These are phyloP conservation scores for Didymella lethalis DNA, from an alignment of 2,329 filamentous ascomycete species.

Conservation along the genomic window DNA sequence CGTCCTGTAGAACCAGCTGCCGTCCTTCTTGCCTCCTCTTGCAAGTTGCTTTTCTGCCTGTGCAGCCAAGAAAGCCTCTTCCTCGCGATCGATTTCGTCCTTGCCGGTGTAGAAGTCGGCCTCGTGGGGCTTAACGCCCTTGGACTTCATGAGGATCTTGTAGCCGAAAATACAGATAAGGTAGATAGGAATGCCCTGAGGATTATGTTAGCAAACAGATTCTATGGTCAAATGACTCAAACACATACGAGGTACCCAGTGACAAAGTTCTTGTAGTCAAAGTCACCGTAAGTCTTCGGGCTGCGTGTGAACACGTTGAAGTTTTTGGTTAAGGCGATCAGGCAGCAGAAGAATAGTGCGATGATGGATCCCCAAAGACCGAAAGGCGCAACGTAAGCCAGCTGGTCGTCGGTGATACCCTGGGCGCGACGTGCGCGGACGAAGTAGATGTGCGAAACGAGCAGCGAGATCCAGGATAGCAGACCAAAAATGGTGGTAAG, in stretches of 20 bases:
- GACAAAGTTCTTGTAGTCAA: slow-evolving; percentile 79
- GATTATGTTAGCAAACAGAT: neutral
- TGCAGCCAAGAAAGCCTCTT: slow-evolving; percentile 71
- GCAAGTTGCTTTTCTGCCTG: slow-evolving; percentile 54
- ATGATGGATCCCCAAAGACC: slow-evolving; percentile 73
- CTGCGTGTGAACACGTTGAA: slow-evolving; percentile 72
- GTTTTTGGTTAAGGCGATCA: slow-evolving; percentile 85
- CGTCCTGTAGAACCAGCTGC: slow-evolving; percentile 64
- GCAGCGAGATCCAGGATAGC: slow-evolving; percentile 59
- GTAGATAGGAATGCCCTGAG: slow-evolving; percentile 75
- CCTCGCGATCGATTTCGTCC: slow-evolving; percentile 75
- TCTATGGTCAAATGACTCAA: no score
- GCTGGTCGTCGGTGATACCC: slow-evolving; percentile 52
- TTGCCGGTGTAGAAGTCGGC: slow-evolving; percentile 77
- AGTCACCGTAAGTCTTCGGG: slow-evolving; percentile 57
- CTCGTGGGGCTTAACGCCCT: slow-evolving; percentile 61
- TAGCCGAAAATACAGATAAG: slow-evolving; percentile 70
- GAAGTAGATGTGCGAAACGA: slow-evolving; percentile 60
- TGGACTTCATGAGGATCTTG: slow-evolving; percentile 39
- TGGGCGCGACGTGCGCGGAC: slow-evolving; percentile 57
- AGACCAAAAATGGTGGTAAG: slow-evolving; percentile 53
- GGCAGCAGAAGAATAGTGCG: slow-evolving; percentile 72
- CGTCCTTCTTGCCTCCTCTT: slow-evolving; percentile 43
- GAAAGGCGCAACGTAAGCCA: slow-evolving; percentile 71
- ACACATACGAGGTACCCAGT: slow-evolving; percentile 67